Conservation (phyloP, 1,139 yeast species). For the Geotrichum fermentans region DNA sequence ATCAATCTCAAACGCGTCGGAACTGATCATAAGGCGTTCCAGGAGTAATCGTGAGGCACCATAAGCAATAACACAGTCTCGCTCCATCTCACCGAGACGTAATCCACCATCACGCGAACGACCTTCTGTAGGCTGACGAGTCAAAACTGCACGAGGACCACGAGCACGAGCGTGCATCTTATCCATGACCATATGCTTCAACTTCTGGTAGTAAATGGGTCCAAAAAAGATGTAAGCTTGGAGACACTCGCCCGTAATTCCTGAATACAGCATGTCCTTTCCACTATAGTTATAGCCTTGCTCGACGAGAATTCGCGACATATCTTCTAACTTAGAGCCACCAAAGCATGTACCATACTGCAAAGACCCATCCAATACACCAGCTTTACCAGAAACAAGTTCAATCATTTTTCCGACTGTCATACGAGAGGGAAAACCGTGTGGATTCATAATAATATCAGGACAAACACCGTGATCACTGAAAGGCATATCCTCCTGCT, state of each 20-base stretch:
- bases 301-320: constrained; percentile 88
- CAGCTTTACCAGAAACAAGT: constrained; percentile 93
- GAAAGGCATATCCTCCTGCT: constrained; percentile 94
- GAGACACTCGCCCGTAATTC: constrained; percentile 94
- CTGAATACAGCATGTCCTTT: constrained; percentile 96
- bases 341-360: constrained; percentile 99
- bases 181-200: constrained; percentile 98
- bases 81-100: constrained; percentile 98
- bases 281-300: constrained; percentile 94
- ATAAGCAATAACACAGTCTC: constrained; percentile 98
- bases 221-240: constrained; percentile 98
- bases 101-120: constrained; percentile 98
- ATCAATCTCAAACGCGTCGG: constrained; percentile 97
- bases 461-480: constrained; percentile 87
- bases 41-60: constrained; percentile 94
- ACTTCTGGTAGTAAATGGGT: constrained; percentile 93
- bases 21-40: constrained; percentile 92
- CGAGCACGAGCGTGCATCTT: constrained; percentile 99
- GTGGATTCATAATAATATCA: constrained; percentile 97
- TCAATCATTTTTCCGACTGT: constrained; percentile 99
- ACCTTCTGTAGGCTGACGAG: constrained; percentile 99
- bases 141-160: constrained; percentile 96
- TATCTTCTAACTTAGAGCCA: constrained; percentile 89
- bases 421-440: constrained; percentile 99
- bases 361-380: constrained; percentile 83